Conservation (phyloP, 2,329 filamentous ascomycete genomes). For the Nothomitra cinnamomea region DNA sequence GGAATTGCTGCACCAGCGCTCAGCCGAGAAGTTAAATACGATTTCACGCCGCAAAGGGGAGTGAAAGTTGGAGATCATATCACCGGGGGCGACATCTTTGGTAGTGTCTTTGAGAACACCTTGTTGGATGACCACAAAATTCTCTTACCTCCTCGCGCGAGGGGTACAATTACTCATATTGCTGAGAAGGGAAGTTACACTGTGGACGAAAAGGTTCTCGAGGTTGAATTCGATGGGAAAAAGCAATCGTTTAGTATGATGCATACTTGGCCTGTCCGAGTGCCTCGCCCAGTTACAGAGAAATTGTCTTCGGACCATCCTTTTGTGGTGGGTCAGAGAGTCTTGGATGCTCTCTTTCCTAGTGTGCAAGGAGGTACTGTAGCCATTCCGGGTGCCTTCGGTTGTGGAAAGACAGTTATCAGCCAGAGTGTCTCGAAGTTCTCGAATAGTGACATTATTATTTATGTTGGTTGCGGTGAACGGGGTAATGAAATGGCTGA, state of each 20-base stretch:
- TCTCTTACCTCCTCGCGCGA: constrained; percentile 72
- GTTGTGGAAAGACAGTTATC: constrained; percentile 98
- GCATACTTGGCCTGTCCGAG: constrained; percentile 96
- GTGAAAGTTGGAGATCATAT: constrained; percentile 96
- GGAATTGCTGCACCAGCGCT: constrained; percentile 78
- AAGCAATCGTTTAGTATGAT: constrained; percentile 94
- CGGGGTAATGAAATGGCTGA: constrained; percentile 99
- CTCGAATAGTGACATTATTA: constrained; percentile 97
- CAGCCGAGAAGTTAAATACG: constrained; percentile 87
- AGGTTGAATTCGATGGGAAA: constrained; percentile 93
- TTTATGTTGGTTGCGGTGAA: constrained; percentile 86
- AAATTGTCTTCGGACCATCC: constrained; percentile 78
- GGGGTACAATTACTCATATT: constrained; percentile 84
- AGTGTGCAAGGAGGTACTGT: constrained; percentile 94
- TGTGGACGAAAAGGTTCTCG: constrained; percentile 82
- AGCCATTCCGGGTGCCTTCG: constrained; percentile 95
- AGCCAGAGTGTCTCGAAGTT: constrained; percentile 98
- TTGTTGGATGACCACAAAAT: constrained; percentile 89
- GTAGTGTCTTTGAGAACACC: constrained; percentile 88
- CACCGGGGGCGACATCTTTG: constrained; percentile 90
- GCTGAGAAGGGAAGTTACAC: constrained; percentile 82
- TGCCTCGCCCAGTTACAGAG: constrained; percentile 80
- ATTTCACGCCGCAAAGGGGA: constrained; percentile 59
- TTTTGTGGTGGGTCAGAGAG: constrained; percentile 91
- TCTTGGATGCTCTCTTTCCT: constrained; percentile 90